phyloP scores from a whole-genome alignment of 1,284 basidiomycete species.

The Leccinum colubrinum region DNA sequence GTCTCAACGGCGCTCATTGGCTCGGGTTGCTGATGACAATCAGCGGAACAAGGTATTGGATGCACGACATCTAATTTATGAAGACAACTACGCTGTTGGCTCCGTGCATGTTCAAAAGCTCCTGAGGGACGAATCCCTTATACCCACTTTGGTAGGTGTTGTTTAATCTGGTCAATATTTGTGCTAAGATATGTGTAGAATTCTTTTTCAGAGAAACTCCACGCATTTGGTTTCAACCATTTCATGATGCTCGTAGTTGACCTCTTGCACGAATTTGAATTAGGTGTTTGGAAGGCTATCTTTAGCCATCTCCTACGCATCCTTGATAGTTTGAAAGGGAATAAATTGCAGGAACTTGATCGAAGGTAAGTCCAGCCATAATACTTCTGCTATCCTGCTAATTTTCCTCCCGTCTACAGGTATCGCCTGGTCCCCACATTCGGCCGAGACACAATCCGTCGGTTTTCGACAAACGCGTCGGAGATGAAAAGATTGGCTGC shows the following conservation, averaged over 20 bases:
- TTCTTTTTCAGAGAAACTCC: background rate
- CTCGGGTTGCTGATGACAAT: background rate
- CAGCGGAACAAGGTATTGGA: background rate
- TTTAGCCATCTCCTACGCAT: background rate
- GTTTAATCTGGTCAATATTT: background rate
- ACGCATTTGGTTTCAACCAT: background rate
- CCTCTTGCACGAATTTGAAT: background rate
- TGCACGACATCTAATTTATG: background rate
- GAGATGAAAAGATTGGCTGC: background rate
- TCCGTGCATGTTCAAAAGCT: background rate
- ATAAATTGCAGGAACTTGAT: background rate
- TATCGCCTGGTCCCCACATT: background rate
- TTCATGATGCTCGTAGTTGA: background rate
- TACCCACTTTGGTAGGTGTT: background rate
- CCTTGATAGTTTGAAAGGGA: background rate
- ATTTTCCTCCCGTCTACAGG: background rate
- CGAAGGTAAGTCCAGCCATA: background rate
- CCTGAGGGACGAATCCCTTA: background rate
- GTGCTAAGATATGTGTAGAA: background rate
- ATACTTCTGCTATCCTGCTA: background rate
- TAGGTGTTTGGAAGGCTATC: background rate
- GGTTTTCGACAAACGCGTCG: background rate
- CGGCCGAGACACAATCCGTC: background rate
- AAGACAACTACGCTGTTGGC: background rate
- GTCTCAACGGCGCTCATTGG: background rate